These are phyloP conservation scores for Rhodotorula taiwanensis DNA, from an alignment of 768 basidiomycete genomes.

Conservation along the genomic window DNA sequence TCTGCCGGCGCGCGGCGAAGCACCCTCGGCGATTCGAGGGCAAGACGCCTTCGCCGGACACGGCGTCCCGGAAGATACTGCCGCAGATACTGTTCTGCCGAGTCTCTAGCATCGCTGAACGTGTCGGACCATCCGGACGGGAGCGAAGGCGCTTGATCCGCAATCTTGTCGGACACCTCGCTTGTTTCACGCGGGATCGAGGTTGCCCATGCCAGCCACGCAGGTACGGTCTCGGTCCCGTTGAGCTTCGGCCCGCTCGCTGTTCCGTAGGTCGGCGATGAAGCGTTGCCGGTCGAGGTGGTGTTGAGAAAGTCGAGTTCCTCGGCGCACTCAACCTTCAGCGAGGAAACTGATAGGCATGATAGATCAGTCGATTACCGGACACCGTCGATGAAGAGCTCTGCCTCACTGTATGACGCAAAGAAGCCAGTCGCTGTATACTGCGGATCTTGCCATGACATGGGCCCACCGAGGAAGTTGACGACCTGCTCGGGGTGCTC, in stretches of 20 bases:
- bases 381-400: too few species aligned
- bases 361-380: too few species aligned
- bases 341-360: slow-evolving; percentile 21
- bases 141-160: too few species aligned
- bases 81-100: slow-evolving; percentile 17
- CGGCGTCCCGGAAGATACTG: slow-evolving; percentile 14
- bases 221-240: background rate
- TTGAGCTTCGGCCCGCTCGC: background rate
- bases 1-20: background rate
- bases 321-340: slow-evolving; percentile 18
- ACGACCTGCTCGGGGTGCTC: slow-evolving; percentile 36
- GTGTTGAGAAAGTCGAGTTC: too few species aligned
- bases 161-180: too few species aligned
- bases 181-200: too few species aligned
- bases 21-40: slow-evolving; percentile 34
- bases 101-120: background rate
- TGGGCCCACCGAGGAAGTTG: slow-evolving; percentile 42
- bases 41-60: background rate
- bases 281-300: background rate
- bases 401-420: slow-evolving; percentile 34
- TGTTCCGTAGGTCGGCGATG: background rate
- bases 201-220: background rate
- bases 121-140: background rate
- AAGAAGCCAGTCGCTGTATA: slow-evolving; percentile 40
- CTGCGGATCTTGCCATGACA: slow-evolving; percentile 38